phyloP scores from a whole-genome alignment of 208 protist species.

The Novymonas esmeraldas region DNA sequence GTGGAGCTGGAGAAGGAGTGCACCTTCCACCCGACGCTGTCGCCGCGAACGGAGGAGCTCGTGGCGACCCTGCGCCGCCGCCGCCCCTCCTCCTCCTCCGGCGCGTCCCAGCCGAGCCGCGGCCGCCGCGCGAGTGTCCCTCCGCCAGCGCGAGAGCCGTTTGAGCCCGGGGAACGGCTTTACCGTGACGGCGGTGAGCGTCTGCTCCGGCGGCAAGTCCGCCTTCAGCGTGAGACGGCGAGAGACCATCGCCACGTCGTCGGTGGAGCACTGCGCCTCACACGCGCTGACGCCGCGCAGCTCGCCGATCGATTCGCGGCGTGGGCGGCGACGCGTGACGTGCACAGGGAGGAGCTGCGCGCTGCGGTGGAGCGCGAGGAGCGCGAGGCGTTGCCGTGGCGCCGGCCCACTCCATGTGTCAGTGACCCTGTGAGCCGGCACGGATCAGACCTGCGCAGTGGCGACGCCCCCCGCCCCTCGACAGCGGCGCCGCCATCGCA shows the following conservation, averaged over 20 bases:
- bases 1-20: conserved; percentile 36
- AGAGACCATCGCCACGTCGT: conserved; percentile 33
- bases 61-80: conserved; percentile 25
- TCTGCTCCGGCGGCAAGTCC: conserved; percentile 80
- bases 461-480: too few species aligned
- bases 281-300: conserved; percentile 22
- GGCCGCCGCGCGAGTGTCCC: too few species aligned
- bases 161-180: conserved; percentile 62
- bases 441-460: too few species aligned
- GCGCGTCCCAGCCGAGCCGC: not conserved
- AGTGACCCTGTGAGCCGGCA: not conserved
- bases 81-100: not conserved
- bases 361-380: conserved; percentile 25
- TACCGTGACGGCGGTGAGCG: conserved; percentile 77
- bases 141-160: conserved; percentile 38
- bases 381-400: not conserved
- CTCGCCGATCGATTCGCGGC: conserved; percentile 54
- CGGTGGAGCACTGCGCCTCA: conserved; percentile 47
- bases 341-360: conserved; percentile 33
- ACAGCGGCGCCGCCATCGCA: too few species aligned
- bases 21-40: conserved; percentile 68
- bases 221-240: conserved; percentile 45
- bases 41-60: conserved; percentile 40
- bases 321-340: conserved; percentile 52
- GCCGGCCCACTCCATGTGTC: too few species aligned